phyloP scores from a whole-genome alignment of 257 asterid species.

The Penstemon newberryi region DNA sequence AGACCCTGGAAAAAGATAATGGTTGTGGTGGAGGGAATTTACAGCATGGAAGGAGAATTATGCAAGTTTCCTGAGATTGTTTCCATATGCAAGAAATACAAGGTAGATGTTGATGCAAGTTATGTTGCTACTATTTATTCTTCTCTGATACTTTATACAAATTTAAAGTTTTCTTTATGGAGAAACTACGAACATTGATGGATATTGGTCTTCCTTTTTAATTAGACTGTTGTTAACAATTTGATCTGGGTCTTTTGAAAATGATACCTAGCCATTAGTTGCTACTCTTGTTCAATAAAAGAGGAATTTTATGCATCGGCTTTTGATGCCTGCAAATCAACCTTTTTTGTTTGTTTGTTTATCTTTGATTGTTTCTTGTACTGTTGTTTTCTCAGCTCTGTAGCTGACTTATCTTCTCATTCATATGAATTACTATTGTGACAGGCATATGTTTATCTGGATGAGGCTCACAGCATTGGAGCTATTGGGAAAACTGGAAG shows the following conservation, averaged over 20 bases:
- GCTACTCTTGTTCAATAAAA: neutral
- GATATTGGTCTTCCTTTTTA: slow-evolving; percentile 7
- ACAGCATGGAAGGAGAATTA: slow-evolving; percentile 99
- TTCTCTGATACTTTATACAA: too few species aligned
- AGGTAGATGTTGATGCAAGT: slow-evolving; percentile 49
- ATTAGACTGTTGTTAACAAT: slow-evolving; percentile 8
- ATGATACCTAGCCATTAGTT: neutral
- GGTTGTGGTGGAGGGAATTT: slow-evolving; percentile 97
- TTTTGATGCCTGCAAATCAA: slow-evolving; percentile 19
- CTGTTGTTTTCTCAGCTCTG: neutral
- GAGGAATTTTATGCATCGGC: slow-evolving; percentile 1
- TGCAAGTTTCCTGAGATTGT: slow-evolving; percentile 98
- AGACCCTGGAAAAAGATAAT: slow-evolving; percentile 98
- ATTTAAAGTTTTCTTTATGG: neutral
- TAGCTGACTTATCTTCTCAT: slow-evolving; percentile 13
- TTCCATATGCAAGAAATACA: slow-evolving; percentile 91
- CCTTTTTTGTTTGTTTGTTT: neutral
- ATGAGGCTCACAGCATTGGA: slow-evolving; percentile 99
- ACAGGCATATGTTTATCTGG: slow-evolving; percentile 88
- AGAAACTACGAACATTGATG: slow-evolving; percentile 14
- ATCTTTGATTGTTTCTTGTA: slow-evolving; percentile 6
- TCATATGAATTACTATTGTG: neutral
- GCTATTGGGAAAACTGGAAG: slow-evolving; percentile 96
- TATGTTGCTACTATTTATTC: slow-evolving; percentile 15
- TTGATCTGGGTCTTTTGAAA: slow-evolving; percentile 10